Evolutionary conservation across 495 filamentous ascomycete genomes (phyloP).

Genomic region (Podospora appendiculata): DNA sequence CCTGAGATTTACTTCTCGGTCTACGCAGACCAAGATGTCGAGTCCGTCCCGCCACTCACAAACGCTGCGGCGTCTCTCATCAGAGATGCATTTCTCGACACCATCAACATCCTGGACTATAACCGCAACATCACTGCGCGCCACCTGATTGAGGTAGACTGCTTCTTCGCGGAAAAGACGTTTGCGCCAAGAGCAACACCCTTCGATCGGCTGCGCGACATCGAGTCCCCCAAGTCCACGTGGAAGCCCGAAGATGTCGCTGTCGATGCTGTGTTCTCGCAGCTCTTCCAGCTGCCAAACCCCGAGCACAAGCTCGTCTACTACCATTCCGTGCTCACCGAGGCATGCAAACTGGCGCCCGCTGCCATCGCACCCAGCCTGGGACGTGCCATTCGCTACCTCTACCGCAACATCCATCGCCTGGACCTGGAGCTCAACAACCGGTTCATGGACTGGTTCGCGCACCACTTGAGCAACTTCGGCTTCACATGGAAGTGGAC

Average conservation of each 20-base stretch:
- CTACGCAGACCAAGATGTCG: slow-evolving; percentile 78
- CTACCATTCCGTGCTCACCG: slow-evolving; percentile 89
- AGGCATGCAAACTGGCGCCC: slow-evolving; percentile 90
- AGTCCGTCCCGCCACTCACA: slow-evolving; percentile 75
- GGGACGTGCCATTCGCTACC: slow-evolving; percentile 84
- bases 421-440: slow-evolving; percentile 83
- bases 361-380: slow-evolving; percentile 93
- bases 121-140: slow-evolving; percentile 83
- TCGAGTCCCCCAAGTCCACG: slow-evolving; percentile 59
- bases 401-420: slow-evolving; percentile 70
- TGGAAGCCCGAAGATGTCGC: slow-evolving; percentile 99
- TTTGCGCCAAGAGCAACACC: slow-evolving; percentile 90
- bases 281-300: slow-evolving; percentile 78
- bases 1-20: slow-evolving; percentile 93
- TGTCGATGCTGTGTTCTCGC: slow-evolving; percentile 93
- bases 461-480: slow-evolving; percentile 97
- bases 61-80: slow-evolving; percentile 74
- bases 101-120: slow-evolving; percentile 88
- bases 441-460: slow-evolving; percentile 95
- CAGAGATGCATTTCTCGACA: slow-evolving; percentile 81
- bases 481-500: slow-evolving; percentile 99
- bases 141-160: slow-evolving; percentile 88
- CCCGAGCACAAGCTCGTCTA: slow-evolving; percentile 94
- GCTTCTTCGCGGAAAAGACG: slow-evolving; percentile 78
- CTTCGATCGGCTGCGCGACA: slow-evolving; percentile 79